Percentiles rank a stretch among this genome's conserved stretches.
phyloP scores from a whole-genome alignment of 108 stramenopile species.

The Skeletonema menzelii region DNA sequence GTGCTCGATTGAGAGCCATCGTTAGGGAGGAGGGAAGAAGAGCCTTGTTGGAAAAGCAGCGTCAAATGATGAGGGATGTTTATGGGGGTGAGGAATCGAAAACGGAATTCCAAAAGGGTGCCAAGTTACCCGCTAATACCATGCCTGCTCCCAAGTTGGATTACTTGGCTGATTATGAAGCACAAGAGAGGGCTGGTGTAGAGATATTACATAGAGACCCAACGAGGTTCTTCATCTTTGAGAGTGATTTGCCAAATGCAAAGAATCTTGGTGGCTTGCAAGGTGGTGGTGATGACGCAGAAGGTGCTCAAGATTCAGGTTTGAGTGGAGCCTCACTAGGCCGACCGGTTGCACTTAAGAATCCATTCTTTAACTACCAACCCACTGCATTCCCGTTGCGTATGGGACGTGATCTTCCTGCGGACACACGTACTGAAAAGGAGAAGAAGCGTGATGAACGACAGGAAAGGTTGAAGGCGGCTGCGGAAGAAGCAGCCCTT shows the following conservation, averaged over 20 bases:
- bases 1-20: conserved; percentile 76
- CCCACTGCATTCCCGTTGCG: conserved; percentile 65
- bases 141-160: conserved; percentile 69
- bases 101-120: conserved; percentile 19
- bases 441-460: conserved; percentile 86
- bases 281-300: not conserved
- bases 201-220: conserved; percentile 71
- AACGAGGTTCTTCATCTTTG: conserved; percentile 80
- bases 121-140: conserved; percentile 47
- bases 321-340: conserved; percentile 56
- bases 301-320: conserved; percentile 1
- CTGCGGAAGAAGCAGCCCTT: conserved; percentile 59
- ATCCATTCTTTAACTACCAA: conserved; percentile 57
- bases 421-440: conserved; percentile 73
- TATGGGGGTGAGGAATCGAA: conserved; percentile 44
- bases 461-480: conserved; percentile 69
- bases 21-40: conserved; percentile 66
- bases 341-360: conserved; percentile 63
- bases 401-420: conserved; percentile 65
- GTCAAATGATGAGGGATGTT: conserved; percentile 60
- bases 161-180: conserved; percentile 65
- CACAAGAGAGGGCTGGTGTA: conserved; percentile 82
- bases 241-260: conserved; percentile 41
- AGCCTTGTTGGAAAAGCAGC: conserved; percentile 67
- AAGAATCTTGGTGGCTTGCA: conserved; percentile 15